Conservation (phyloP, 305 asterid genomes). For the Fraxinus angustifolia region DNA sequence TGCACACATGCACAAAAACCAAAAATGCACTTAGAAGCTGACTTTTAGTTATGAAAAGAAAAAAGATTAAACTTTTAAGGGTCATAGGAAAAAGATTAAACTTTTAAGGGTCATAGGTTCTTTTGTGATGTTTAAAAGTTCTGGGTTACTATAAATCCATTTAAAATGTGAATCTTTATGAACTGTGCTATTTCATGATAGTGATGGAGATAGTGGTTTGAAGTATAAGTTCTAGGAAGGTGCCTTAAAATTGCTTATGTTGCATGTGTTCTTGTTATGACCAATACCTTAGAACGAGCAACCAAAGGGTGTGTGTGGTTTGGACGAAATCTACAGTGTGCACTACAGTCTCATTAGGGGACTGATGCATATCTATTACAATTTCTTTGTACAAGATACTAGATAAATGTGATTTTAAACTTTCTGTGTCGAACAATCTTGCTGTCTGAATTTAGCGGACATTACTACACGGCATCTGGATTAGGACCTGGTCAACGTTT, state of each 20-base stretch:
- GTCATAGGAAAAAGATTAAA: neutral
- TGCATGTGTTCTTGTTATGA: neutral
- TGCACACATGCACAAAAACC: neutral
- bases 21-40: neutral
- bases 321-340: neutral
- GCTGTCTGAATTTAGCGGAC: neutral
- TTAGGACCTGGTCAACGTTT: neutral
- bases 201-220: neutral
- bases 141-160: neutral
- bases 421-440: neutral
- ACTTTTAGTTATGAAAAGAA: neutral
- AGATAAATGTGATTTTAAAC: neutral
- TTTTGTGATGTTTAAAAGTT: neutral
- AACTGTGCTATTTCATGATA: neutral
- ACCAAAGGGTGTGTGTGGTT: neutral
- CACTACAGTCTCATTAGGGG: neutral
- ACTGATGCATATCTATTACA: neutral
- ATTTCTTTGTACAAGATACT: neutral
- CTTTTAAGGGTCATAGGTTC: neutral
- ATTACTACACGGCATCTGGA: conserved; percentile 2
- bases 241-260: neutral
- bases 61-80: neutral
- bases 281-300: neutral
- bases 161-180: neutral
- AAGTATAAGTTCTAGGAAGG: neutral